Evolutionary conservation across 768 basidiomycete species (phyloP).

Genomic region (Lactarius hengduanensis): DNA sequence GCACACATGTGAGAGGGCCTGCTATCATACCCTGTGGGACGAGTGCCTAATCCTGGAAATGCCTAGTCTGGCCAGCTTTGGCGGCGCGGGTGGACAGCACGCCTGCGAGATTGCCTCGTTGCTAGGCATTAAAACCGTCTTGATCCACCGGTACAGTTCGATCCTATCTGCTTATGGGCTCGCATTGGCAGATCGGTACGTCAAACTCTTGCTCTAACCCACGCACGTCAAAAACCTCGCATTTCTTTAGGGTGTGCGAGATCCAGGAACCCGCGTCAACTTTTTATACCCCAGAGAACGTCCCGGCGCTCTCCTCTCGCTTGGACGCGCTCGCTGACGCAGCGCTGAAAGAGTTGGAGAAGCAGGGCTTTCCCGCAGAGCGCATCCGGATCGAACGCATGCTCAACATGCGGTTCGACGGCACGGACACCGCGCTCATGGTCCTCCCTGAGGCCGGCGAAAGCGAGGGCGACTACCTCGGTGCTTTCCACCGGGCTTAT

Average conservation of each 20-base stretch:
- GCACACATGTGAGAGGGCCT: conserved; percentile 57
- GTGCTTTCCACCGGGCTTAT: conserved; percentile 77
- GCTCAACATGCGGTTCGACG: conserved; percentile 92
- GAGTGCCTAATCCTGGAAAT: conserved; percentile 15
- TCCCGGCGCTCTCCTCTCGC: conserved; percentile 53
- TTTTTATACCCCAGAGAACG: conserved; percentile 64
- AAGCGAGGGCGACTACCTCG: conserved; percentile 73
- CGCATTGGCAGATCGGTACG: conserved; percentile 78
- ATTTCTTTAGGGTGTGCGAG: conserved; percentile 63
- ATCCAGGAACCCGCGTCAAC: conserved; percentile 87
- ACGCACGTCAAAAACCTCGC: conserved; percentile 2
- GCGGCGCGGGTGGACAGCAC: conserved; percentile 89
- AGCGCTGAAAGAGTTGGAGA: conserved; percentile 64
- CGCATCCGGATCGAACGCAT: conserved; percentile 76
- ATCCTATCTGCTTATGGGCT: conserved; percentile 93
- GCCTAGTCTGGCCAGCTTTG: conserved; percentile 76
- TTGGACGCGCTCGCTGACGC: conserved; percentile 65
- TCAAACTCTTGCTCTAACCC: background rate
- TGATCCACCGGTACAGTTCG: conserved; percentile 90
- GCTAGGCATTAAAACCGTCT: conserved; percentile 82
- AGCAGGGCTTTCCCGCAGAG: conserved; percentile 77
- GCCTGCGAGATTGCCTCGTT: conserved; percentile 89
- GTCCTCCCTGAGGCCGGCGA: conserved; percentile 57
- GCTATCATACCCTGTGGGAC: conserved; percentile 4
- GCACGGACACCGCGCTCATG: conserved; percentile 93